A percentile compares a stretch with the other conserved stretches of the same genome.
These are phyloP conservation scores for Colletotrichum sp. DNA, from an alignment of 2,329 filamentous ascomycete species.

Conservation along the genomic window DNA sequence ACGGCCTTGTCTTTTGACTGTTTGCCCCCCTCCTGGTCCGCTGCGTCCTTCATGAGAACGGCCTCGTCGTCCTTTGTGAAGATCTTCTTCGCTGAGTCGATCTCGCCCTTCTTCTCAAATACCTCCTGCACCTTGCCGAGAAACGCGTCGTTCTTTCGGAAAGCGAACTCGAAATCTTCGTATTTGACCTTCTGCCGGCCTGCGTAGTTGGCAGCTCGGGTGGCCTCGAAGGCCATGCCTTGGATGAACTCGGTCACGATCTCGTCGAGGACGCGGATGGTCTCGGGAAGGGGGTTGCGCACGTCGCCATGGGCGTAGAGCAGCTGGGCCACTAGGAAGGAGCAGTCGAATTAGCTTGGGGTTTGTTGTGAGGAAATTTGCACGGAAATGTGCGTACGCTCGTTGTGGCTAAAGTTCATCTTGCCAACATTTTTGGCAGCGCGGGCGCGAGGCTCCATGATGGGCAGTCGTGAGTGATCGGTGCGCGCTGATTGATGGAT, in stretches of 20 bases:
- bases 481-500: neutral
- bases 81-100: constrained; percentile 82
- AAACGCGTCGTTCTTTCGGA: constrained; percentile 84
- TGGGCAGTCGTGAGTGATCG: constrained; percentile 28
- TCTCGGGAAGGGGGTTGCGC: constrained; percentile 78
- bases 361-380: neutral
- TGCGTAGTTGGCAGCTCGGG: constrained; percentile 82
- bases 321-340: constrained; percentile 67
- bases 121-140: constrained; percentile 90
- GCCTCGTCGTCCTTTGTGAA: constrained; percentile 73
- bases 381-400: constrained; percentile 57
- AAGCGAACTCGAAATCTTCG: constrained; percentile 95
- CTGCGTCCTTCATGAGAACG: constrained; percentile 60
- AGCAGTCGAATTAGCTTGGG: neutral
- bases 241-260: constrained; percentile 97
- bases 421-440: constrained; percentile 82
- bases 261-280: constrained; percentile 87
- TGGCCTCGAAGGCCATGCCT: constrained; percentile 89
- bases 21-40: constrained; percentile 42
- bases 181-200: constrained; percentile 97
- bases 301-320: constrained; percentile 85
- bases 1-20: constrained; percentile 37
- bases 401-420: constrained; percentile 78
- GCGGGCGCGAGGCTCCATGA: constrained; percentile 78
- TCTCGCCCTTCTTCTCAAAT: constrained; percentile 84